These are phyloP conservation scores for Aspergillus melleus DNA, from an alignment of 2,329 filamentous ascomycete species.

Conservation along the genomic window DNA sequence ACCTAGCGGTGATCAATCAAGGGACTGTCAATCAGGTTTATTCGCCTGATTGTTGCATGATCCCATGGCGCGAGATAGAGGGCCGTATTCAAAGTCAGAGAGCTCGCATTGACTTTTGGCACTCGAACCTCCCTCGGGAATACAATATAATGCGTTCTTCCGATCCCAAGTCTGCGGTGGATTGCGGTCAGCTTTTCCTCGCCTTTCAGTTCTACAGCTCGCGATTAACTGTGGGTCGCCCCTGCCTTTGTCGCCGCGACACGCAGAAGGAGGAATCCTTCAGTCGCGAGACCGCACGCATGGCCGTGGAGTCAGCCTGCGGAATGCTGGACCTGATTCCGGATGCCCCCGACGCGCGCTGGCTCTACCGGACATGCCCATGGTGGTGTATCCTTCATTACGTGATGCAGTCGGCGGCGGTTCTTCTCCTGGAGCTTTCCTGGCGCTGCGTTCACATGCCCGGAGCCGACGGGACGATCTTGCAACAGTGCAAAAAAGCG, in stretches of 20 bases:
- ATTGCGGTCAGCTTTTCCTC: background rate
- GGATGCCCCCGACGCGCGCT: conserved; percentile 30
- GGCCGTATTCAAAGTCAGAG: background rate
- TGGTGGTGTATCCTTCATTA: conserved; percentile 46
- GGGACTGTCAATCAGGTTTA: background rate
- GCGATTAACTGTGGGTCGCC: conserved; percentile 39
- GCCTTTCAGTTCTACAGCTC: conserved; percentile 42
- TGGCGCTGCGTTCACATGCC: background rate
- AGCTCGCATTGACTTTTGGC: background rate
- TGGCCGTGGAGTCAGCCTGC: conserved; percentile 38
- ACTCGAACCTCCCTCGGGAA: background rate
- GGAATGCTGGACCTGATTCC: conserved; percentile 38
- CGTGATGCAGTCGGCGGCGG: conserved; percentile 40
- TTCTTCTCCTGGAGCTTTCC: conserved; percentile 34
- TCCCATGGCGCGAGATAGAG: background rate
- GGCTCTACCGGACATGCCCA: conserved; percentile 33
- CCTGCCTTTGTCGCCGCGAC: conserved; percentile 38
- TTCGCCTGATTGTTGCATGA: background rate
- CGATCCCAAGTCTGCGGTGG: background rate
- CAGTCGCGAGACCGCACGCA: conserved; percentile 25
- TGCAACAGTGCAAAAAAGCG: background rate
- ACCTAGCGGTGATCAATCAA: background rate
- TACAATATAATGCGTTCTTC: background rate
- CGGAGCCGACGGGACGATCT: background rate
- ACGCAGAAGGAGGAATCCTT: conserved; percentile 23